Percentiles rank a stretch among this genome's conserved stretches.
Conservation (phyloP, 495 filamentous ascomycete species). For the Lindgomyces ingoldianus region DNA sequence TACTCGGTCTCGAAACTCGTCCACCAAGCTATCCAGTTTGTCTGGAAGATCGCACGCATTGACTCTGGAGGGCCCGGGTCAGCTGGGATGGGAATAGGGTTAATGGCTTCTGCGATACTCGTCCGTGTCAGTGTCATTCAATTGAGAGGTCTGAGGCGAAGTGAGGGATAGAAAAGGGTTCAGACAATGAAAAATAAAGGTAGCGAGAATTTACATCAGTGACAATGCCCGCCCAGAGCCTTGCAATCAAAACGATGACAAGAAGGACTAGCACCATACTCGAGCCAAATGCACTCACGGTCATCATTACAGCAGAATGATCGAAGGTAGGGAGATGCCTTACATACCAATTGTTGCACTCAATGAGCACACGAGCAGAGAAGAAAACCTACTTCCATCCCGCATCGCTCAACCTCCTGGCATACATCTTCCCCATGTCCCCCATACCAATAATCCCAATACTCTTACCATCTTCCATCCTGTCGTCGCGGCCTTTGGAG, state of each 20-base stretch:
- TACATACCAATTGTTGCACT: slow-evolving; percentile 11
- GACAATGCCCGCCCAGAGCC: slow-evolving; percentile 53
- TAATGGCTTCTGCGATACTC: slow-evolving; percentile 15
- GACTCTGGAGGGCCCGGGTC: slow-evolving; percentile 59
- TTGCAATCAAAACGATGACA: slow-evolving; percentile 56
- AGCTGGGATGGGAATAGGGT: slow-evolving; percentile 8
- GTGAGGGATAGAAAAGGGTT: slow-evolving; percentile 42
- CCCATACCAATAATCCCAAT: slow-evolving; percentile 98
- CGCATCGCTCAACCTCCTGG: slow-evolving; percentile 77
- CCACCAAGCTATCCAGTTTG: slow-evolving; percentile 70
- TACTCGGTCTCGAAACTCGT: slow-evolving; percentile 77
- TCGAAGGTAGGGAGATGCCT: slow-evolving; percentile 32
- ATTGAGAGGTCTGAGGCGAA: slow-evolving; percentile 5
- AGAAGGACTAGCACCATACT: slow-evolving; percentile 64
- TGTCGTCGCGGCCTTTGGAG: slow-evolving; percentile 3
- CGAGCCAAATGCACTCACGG: slow-evolving; percentile 99
- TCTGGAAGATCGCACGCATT: slow-evolving; percentile 91
- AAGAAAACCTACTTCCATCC: slow-evolving; percentile 82
- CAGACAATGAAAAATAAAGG: slow-evolving; percentile 84
- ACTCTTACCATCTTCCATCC: slow-evolving; percentile 32
- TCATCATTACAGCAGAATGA: slow-evolving; percentile 69
- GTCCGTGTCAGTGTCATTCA: slow-evolving; percentile 23
- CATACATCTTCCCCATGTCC: slow-evolving; percentile 99
- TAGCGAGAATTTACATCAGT: slow-evolving; percentile 98
- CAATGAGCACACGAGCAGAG: slow-evolving; percentile 6